Base-by-base conservation (phyloP, 106 monocot genomes). In the Allium sativum region DNA sequence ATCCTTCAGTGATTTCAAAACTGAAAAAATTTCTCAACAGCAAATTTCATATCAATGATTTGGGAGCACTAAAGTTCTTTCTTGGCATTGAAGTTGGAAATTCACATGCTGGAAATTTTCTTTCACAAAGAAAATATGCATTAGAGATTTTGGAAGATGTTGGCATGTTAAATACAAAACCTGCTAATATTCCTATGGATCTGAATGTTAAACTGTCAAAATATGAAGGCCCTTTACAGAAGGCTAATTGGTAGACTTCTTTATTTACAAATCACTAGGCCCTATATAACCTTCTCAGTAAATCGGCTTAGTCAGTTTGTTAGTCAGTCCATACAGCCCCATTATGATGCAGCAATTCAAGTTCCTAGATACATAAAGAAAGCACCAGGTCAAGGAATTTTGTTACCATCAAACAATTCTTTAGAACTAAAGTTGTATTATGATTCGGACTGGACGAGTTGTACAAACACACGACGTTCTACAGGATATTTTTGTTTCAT, bases 131-230 rank as follows among this genome's bases (percentile, higher is more conserved):
- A 9, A 65, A 66, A 19, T 66, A 53, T 66, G 41, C 18, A 16
- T 18, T 66, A 41, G 65, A 66, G 1, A 42, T 66, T 53, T 53
- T 53, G 4, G 64, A 42, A 41, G 53, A 66, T 53, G 42, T 10
- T 0, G 12, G 53, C 9, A 51, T 53, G 9, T 16, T 66, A 40
- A 42, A 31, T 13, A 10, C 44, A 16, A 66, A 53, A 31, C 53
- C 40, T 14, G 41, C 13, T 1, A 7, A 18, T 7, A 51, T 44
- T 9, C 41, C 41, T 0, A 40, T 53, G 0, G n/a, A 54, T 13
- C 53, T 6, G 7, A 40, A 53, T n/a, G 6, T 40, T 0, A 42
- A 13, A 0, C 20, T 53, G 3, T 31, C 20, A 10, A 18, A 64
- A 16, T 14, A 17, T 22, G 31, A 53, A 4, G 42, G n/a, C 14